Evolutionary conservation across 75 land plant species (phyloP).

Genomic region (Gnetum montanum): DNA sequence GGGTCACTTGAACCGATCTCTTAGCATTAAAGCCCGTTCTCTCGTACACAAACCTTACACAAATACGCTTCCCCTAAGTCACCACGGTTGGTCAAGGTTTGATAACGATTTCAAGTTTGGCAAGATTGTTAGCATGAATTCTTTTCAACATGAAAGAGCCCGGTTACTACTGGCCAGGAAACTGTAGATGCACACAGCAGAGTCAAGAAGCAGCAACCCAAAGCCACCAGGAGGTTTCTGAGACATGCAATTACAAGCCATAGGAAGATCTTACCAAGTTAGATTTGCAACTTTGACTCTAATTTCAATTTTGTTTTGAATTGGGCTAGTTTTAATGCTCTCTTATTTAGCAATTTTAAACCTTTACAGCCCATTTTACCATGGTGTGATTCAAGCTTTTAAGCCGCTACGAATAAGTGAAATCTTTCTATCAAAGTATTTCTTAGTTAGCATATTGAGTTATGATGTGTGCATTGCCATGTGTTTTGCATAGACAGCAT

Average conservation of each 20-base stretch:
- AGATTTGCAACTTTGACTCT: slow-evolving; percentile 10
- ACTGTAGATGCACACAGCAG: slow-evolving; percentile 18
- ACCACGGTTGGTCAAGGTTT: slow-evolving; percentile 13
- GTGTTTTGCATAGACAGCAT: no score
- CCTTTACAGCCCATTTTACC: background rate
- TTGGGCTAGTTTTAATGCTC: background rate
- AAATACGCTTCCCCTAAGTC: slow-evolving; percentile 3
- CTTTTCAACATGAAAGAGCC: slow-evolving; percentile 22
- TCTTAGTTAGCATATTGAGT: no score
- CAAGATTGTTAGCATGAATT: background rate
- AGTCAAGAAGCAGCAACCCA: slow-evolving; percentile 12
- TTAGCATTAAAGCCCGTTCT: slow-evolving; percentile 49
- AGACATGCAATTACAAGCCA: slow-evolving; percentile 1
- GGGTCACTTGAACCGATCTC: slow-evolving; percentile 12
- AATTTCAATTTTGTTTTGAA: slow-evolving; percentile 2
- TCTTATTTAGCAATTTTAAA: background rate
- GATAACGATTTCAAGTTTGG: slow-evolving; percentile 8
- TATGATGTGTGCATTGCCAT: no score
- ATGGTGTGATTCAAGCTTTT: slow-evolving; percentile 3
- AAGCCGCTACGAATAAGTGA: background rate
- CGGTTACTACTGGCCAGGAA: slow-evolving; percentile 45
- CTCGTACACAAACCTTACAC: slow-evolving; percentile 23
- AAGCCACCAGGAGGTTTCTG: slow-evolving; percentile 7
- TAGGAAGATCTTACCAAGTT: slow-evolving; percentile 9
- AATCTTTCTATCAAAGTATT: background rate